Evolutionary conservation across 2,329 filamentous ascomycete species (phyloP), one percentile per base, ranked within the genome.

Genomic region (Zymoseptoria ardabiliae): DNA sequence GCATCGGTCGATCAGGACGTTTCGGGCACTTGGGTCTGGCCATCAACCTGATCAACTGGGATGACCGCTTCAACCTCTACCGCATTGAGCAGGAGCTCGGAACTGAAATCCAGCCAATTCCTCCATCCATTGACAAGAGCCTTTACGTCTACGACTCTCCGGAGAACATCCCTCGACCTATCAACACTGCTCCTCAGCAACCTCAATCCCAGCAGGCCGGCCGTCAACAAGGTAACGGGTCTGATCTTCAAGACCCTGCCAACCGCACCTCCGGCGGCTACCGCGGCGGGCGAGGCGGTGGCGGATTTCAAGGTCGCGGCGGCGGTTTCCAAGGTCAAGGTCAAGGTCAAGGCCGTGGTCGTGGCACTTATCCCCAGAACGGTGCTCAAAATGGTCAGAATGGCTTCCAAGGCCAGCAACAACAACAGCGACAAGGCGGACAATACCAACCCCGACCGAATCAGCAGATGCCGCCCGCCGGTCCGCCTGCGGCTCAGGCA

Each of bases 11-110:
- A 73, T 99, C 94, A 55, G 94, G 94, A 67, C 90, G 94, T 66
- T 99, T 96, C 73, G 94, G 94, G 66, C 94, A 99, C 77, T 83
- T 97, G 71, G 94, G 94, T 83, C 81, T 99, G 67, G 95, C 95
- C 65, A 99, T 99, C 73, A 99, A 99, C 77, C 81, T 99, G 74
- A 99, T 99, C 82, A 97, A 96, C 76, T 99, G 94, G 94, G 94
- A 99, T 59, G 94, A 99, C 74, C 87, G 94, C 25, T 97, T 96
- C 82, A 99, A 97, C 75, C 83, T 99, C 20, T 99, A 99, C 81
- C 95, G 95, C 74, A 99, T 99, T 68, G 94, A 99, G 76, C 89
- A 95, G 69, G 94, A 99, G 71, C 81, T 99, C 49, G 94, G 94
- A 56, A 99, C 94, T 6, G 94, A 99, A 77, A 99, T 99, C 62